Conservation (phyloP, 768 basidiomycete genomes). For the Pleurotus cornucopiae region DNA sequence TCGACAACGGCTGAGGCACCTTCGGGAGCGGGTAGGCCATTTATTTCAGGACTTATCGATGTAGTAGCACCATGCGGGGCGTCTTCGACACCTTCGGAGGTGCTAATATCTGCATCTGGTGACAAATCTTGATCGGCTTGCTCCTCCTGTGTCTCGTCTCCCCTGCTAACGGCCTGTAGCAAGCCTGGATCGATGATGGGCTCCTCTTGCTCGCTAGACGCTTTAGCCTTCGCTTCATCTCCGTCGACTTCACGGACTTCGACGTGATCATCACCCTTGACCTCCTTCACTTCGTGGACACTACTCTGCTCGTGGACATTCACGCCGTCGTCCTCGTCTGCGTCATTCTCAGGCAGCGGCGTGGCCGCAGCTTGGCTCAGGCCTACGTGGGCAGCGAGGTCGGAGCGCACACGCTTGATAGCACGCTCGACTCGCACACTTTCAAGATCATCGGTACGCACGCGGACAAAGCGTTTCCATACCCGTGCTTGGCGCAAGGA, state of each 20-base stretch:
- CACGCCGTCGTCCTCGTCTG: neutral
- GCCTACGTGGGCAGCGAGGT: constrained; percentile 70
- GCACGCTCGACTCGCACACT: constrained; percentile 84
- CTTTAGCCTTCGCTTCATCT: constrained; percentile 1
- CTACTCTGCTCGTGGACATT: neutral
- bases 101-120: constrained; percentile 8
- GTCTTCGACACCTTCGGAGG: constrained; percentile 10
- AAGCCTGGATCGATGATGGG: neutral
- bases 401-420: constrained; percentile 83
- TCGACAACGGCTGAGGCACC: neutral
- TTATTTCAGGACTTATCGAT: neutral
- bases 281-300: constrained; percentile 2
- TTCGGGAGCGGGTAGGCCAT: neutral
- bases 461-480: constrained; percentile 85
- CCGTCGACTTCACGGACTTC: neutral
- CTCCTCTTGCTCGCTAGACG: neutral
- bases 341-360: neutral
- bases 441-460: constrained; percentile 84
- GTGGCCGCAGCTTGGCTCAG: neutral
- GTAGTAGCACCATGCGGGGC: constrained; percentile 12
- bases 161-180: neutral
- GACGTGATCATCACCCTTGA: neutral
- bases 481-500: constrained; percentile 57
- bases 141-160: constrained; percentile 7
- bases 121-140: constrained; percentile 5